A percentile compares a stretch with the other conserved stretches of the same genome.
Evolutionary conservation across 1,284 basidiomycete species (phyloP).

Genomic region (Lignosus rhinocerotis): DNA sequence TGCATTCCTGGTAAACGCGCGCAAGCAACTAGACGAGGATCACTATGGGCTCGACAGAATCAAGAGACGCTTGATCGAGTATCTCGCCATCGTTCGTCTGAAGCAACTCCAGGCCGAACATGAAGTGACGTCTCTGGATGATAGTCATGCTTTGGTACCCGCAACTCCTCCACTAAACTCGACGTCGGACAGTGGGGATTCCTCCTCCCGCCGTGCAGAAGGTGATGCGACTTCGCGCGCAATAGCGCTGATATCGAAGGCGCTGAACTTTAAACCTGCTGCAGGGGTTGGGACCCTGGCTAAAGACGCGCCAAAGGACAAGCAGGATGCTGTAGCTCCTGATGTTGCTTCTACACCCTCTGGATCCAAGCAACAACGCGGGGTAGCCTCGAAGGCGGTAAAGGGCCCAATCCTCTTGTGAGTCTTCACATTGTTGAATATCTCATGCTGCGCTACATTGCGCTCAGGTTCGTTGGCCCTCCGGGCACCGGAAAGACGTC

Average conservation of each 20-base stretch:
- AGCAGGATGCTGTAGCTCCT: neutral
- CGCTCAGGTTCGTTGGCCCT: constrained; percentile 71
- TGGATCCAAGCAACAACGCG: constrained; percentile 1
- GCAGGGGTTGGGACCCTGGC: constrained; percentile 6
- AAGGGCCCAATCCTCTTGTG: constrained; percentile 85
- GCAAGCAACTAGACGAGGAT: constrained; percentile 80
- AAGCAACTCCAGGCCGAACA: constrained; percentile 55
- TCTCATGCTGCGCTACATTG: neutral
- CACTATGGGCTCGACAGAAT: constrained; percentile 90
- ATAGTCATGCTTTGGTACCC: neutral
- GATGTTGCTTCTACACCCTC: neutral
- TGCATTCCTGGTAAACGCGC: constrained; percentile 63
- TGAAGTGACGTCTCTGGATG: constrained; percentile 29
- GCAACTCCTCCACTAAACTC: neutral
- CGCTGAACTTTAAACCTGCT: constrained; percentile 16
- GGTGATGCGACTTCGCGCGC: constrained; percentile 22
- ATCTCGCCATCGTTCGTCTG: constrained; percentile 84
- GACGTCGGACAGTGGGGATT: neutral
- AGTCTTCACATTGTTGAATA: constrained; percentile 27
- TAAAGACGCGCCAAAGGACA: neutral
- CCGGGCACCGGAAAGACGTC: constrained; percentile 87
- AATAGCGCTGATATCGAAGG: constrained; percentile 17
- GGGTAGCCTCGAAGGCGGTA: constrained; percentile 40
- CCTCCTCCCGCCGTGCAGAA: constrained; percentile 7
- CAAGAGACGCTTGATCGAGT: constrained; percentile 89